Evolutionary conservation across 805 yeast genomes (phyloP).

Genomic region (Kluyveromyces nonfermentans): DNA sequence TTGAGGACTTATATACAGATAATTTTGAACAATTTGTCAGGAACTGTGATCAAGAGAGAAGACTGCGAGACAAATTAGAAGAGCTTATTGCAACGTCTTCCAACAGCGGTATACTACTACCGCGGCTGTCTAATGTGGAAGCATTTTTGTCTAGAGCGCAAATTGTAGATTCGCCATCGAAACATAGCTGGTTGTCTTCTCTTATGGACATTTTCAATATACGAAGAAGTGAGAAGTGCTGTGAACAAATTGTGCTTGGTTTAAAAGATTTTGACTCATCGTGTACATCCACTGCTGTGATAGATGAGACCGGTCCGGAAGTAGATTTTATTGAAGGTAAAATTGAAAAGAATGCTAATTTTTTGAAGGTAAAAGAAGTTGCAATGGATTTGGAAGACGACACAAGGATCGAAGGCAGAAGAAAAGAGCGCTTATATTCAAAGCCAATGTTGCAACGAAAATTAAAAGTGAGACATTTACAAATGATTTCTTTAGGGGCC

Average conservation of each 20-base stretch:
- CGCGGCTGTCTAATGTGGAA: slow-evolving; percentile 4
- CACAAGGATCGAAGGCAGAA: not conserved
- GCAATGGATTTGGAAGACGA: not conserved
- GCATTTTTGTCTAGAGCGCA: slow-evolving; percentile 4
- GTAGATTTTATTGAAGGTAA: slow-evolving; percentile 7
- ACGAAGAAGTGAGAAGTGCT: not conserved
- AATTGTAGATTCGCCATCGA: not conserved
- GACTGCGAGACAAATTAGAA: slow-evolving; percentile 13
- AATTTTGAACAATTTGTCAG: slow-evolving; percentile 27
- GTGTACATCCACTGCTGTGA: slow-evolving; percentile 6
- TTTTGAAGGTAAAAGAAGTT: not conserved
- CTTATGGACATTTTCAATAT: not conserved
- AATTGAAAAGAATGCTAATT: slow-evolving; percentile 4
- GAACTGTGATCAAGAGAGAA: slow-evolving; percentile 22
- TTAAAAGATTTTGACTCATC: slow-evolving; percentile 1
- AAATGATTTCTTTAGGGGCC: slow-evolving; percentile 72
- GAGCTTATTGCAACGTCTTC: slow-evolving; percentile 4
- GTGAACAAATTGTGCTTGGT: not conserved
- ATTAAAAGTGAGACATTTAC: slow-evolving; percentile 56
- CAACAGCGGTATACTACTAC: slow-evolving; percentile 5
- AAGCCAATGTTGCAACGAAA: slow-evolving; percentile 38
- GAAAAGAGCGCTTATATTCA: not conserved
- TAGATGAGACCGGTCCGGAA: slow-evolving; percentile 8
- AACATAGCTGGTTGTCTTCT: not conserved
- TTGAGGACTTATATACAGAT: slow-evolving; percentile 6